Base-by-base conservation (phyloP, 371 early-diverging fungal genomes). In the Mucor irregularis region DNA sequence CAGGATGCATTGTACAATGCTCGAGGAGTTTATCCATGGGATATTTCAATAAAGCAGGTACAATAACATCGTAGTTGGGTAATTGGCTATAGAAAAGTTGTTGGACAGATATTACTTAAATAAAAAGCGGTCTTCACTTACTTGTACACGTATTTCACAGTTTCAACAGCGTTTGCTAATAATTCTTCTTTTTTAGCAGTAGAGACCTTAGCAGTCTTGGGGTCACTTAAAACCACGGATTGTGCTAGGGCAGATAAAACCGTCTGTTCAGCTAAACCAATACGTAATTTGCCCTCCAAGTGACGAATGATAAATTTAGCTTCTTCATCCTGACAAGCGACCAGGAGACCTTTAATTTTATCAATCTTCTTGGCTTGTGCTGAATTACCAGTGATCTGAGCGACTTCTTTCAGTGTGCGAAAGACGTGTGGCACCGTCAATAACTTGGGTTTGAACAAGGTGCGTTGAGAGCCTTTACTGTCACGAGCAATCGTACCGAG, bases 201-300 rank as follows among this genome's bases (percentile, higher is more conserved):
- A 0, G 78, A 71, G 47, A 80, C 29, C 16, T 21, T 51, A 39
- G 16, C 29, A 38, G 45, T 74, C 69, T 17, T 79, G 13, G 24
- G 42, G 13, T 42, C 71, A 21, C 70, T 74, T 22, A 87, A 50
- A 0, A 89, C 85, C 48, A 81, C 76, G 0, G 94, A 87, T 24
- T 95, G 93, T 3, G 93, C 96, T 16, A 99, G 75, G 1, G 97
- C 86, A 11, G 85, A 82, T 30, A 98, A 80, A 5, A 98, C 91
- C 0, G 98, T 95, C 66, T 95, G 89, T 73, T 97, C 99, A 0
- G 99, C 99, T 22, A 99, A 77, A 29, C 99, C 99, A 59, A 99
- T 98, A 26, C 99, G 87, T 34, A 99, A 82, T 57, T 96, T 97
- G 16, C 99, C 99, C 68, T 96, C 97, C 19, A 99, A 75, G 24